Conservation (phyloP, 2,329 filamentous ascomycete species). For the Drechslerella dactyloides region DNA sequence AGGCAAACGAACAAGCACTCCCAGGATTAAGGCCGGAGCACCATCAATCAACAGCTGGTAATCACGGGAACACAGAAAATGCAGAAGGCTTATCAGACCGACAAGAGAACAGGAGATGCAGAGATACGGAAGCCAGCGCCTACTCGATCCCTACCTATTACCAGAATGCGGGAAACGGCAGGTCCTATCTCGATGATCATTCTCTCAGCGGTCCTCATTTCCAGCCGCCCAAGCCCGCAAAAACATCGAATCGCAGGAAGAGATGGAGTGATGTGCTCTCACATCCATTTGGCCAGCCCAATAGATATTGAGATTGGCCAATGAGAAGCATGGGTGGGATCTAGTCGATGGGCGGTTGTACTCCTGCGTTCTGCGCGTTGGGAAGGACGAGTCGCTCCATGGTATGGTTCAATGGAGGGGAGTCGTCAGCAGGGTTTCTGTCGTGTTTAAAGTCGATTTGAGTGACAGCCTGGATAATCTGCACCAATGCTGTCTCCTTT, state of each 20-base stretch:
- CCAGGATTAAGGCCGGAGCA: not conserved
- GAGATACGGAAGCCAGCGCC: not conserved
- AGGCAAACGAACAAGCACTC: conserved; percentile 4
- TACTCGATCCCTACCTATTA: conserved; percentile 4
- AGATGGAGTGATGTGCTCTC: not conserved
- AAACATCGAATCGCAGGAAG: not conserved
- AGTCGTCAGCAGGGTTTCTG: no score
- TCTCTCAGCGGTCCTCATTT: not conserved
- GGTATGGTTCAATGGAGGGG: no score
- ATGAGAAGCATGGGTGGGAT: no score
- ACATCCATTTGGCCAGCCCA: not conserved
- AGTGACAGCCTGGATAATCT: no score
- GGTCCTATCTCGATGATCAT: not conserved
- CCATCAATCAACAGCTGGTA: not conserved
- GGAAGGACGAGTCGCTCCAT: no score
- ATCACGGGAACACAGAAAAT: not conserved
- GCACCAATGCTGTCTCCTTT: no score
- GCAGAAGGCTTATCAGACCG: not conserved
- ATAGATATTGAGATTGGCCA: not conserved
- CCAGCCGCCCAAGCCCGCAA: not conserved
- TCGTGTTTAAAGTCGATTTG: no score
- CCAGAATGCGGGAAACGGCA: not conserved
- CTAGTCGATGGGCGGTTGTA: no score
- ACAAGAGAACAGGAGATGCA: not conserved
- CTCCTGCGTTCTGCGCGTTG: no score